A percentile compares a stretch with the other conserved stretches of the same genome.
These are phyloP conservation scores for Paramecium biaurelia DNA, from an alignment of 73 alveolate genomes.

Conservation along the genomic window DNA sequence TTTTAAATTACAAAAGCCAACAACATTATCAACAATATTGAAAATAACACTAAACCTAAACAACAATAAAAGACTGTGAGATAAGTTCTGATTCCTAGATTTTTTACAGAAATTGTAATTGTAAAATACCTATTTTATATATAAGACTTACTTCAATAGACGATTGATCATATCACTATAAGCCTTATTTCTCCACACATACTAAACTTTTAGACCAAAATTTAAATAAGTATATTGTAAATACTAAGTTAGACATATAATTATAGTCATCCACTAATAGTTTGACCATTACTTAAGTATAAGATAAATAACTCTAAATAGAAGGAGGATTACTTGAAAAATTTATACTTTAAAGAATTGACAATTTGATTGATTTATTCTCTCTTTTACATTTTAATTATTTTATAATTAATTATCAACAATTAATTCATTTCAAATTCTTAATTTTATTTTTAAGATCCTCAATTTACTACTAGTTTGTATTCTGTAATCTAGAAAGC, in stretches of 20 bases:
- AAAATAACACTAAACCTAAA: background rate
- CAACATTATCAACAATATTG: background rate
- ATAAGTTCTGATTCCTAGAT: background rate
- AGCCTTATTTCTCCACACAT: background rate
- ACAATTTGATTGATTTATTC: background rate
- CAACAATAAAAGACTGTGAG: background rate
- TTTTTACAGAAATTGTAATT: background rate
- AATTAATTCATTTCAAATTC: background rate
- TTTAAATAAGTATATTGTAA: background rate
- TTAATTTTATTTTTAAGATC: background rate
- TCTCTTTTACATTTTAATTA: background rate
- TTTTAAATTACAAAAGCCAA: background rate
- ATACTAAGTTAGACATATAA: background rate
- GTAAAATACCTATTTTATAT: background rate
- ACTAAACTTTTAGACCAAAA: background rate
- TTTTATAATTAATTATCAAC: background rate
- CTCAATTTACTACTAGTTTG: background rate
- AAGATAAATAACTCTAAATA: slow-evolving; percentile 16
- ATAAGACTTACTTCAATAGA: background rate
- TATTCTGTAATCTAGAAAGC: background rate
- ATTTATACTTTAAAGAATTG: background rate
- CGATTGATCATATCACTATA: background rate
- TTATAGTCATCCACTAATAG: background rate
- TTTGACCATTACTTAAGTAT: background rate
- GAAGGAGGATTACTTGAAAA: slow-evolving; percentile 8